Base-by-base conservation (phyloP, 768 basidiomycete species). In the Rhizopogon rudus region DNA sequence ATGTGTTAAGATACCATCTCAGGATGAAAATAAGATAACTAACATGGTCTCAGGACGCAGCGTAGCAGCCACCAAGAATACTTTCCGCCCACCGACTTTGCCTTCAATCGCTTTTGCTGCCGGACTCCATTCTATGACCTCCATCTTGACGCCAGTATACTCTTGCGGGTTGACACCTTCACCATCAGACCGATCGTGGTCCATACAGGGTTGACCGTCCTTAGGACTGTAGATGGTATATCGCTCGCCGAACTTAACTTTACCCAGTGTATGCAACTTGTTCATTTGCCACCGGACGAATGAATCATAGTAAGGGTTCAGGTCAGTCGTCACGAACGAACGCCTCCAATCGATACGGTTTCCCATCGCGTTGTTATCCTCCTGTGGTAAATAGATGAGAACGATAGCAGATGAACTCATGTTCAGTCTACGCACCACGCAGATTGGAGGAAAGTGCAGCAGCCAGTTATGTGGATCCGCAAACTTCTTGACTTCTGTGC, bases 131-230 rank as follows among this genome's bases (percentile, higher is more conserved):
- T 90, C 76, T 13, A 86, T 73, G 2, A 98, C 93, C 71, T 91
- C 85, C 90, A 98, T 92, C 77, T 97, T 98, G 70, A 98, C 73
- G 17, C 78, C 88, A 17, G 95, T 91, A 73, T 98, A 98, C 67
- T 98, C 96, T 65, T 95, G 93, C 4, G 97, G 97, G 6, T 92
- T 93, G 53, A 93, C 76, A 45, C 88, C 96, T 72, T 99, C 97
- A 41, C 97, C 97, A 56, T 93, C 92, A 51, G 85, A 82, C 55
- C 97, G 88, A 71, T 99, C 97, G 74, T 99, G 97, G 72, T 99
- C 97, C 97, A 99, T 98, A 67, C 97, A 99, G 0, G 97, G 96
- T 67, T 98, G 97, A 2, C 94, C 95, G 62, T 99, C 97, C 71
- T 98, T 98, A 2, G 94, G 93, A 60, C 92, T 95, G 80, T 97